Conservation (phyloP, 2,329 filamentous ascomycete species). For the Diaporthe citriasiana region DNA sequence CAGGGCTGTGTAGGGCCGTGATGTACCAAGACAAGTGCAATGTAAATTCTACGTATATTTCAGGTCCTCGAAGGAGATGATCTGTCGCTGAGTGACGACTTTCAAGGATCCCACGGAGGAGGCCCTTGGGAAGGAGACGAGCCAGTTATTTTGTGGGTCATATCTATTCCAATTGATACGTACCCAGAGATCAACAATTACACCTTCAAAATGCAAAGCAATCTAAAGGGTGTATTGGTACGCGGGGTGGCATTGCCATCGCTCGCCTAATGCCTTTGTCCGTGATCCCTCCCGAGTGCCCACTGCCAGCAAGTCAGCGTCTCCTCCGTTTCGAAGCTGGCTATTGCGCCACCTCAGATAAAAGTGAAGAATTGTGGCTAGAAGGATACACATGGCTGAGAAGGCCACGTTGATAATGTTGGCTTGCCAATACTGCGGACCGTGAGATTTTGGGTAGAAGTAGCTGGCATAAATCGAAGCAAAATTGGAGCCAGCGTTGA, state of each 20-base stretch:
- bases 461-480: slow-evolving; percentile 32
- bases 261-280: slow-evolving; percentile 36
- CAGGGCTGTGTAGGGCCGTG: no score
- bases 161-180: no score
- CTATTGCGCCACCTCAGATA: slow-evolving; percentile 42
- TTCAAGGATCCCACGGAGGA: no score
- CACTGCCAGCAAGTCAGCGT: slow-evolving; percentile 11
- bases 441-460: slow-evolving; percentile 39
- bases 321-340: slow-evolving; percentile 36
- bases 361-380: slow-evolving; percentile 42
- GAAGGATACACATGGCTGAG: slow-evolving; percentile 40
- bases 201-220: not conserved
- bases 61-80: no score
- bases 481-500: slow-evolving; percentile 8
- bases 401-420: slow-evolving; percentile 44
- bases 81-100: no score
- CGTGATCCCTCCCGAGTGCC: not conserved
- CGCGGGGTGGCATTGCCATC: slow-evolving; percentile 42
- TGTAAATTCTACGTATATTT: no score
- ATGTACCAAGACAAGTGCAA: no score
- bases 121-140: no score
- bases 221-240: slow-evolving; percentile 41
- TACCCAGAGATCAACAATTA: not conserved
- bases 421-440: slow-evolving; percentile 43
- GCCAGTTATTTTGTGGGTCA: no score